These are phyloP conservation scores for Lactifluus hygrophoroides DNA, from an alignment of 768 basidiomycete genomes.

Conservation along the genomic window DNA sequence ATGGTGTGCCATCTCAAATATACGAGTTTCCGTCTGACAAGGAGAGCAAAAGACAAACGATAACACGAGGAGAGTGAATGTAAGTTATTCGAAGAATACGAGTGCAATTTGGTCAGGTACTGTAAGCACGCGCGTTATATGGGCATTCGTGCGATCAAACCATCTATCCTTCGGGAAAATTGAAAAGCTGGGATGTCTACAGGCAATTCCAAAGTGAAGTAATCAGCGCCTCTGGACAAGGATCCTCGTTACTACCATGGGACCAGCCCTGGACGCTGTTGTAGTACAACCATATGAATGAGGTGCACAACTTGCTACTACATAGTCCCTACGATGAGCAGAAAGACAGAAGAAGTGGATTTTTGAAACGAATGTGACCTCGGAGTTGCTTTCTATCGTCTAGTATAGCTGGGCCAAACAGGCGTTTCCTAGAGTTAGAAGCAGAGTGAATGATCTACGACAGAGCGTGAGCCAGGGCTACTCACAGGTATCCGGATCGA, in stretches of 20 bases:
- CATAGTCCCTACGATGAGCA: neutral
- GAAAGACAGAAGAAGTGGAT: neutral
- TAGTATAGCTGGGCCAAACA: neutral
- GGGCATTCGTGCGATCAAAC: no score
- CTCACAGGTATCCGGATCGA: neutral
- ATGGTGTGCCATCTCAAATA: neutral
- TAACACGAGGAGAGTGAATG: neutral
- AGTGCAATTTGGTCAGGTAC: neutral
- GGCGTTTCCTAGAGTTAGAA: neutral
- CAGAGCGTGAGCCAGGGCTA: neutral
- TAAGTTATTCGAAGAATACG: neutral
- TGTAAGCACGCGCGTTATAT: neutral
- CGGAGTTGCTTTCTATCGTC: neutral
- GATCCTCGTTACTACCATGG: neutral
- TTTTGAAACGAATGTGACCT: neutral
- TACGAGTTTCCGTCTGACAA: constrained; percentile 22
- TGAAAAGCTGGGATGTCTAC: no score
- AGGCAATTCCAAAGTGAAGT: no score
- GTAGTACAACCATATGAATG: neutral
- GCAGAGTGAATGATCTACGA: neutral
- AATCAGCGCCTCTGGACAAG: no score
- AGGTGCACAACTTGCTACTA: no score
- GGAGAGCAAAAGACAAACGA: neutral
- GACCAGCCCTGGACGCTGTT: neutral
- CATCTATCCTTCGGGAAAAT: no score